Conservation (phyloP, 306 rosid genomes). For the Trifolium pratense region DNA sequence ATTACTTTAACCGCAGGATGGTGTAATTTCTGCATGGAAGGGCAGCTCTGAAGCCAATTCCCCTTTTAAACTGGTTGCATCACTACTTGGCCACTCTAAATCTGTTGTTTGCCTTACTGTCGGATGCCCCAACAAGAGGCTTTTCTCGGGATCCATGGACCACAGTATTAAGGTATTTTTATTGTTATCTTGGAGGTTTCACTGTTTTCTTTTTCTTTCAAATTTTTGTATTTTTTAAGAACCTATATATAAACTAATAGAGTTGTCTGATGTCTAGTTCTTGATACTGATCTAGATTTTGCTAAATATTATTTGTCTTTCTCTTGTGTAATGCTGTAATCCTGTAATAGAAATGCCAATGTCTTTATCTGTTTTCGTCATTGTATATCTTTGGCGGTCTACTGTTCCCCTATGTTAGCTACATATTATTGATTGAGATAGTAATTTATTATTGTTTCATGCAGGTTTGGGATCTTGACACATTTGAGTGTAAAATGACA, state of each 20-base stretch:
- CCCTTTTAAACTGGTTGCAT: constrained; percentile 41
- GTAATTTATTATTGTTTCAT: neutral
- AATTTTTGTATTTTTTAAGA: neutral
- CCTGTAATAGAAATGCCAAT: no score
- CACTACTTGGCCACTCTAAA: constrained; percentile 45
- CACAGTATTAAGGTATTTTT: constrained; percentile 5
- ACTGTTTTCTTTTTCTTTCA: neutral
- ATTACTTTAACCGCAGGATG: constrained; percentile 42
- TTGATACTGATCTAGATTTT: neutral
- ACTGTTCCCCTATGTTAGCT: neutral
- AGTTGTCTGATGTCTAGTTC: neutral
- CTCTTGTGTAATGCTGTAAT: no score
- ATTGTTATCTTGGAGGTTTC: neutral
- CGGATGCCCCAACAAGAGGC: constrained; percentile 22
- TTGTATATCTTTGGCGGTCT: neutral
- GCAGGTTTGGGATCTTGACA: constrained; percentile 58
- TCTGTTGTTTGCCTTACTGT: constrained; percentile 41
- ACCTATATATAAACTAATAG: neutral
- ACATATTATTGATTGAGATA: neutral
- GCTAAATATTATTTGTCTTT: no score
- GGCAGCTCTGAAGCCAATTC: neutral
- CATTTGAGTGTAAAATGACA: constrained; percentile 49
- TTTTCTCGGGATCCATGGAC: constrained; percentile 48
- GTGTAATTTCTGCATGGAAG: constrained; percentile 51
- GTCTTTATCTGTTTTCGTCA: neutral